Conservation (phyloP, 1,284 basidiomycete genomes). For the Pholiota adiposa region DNA sequence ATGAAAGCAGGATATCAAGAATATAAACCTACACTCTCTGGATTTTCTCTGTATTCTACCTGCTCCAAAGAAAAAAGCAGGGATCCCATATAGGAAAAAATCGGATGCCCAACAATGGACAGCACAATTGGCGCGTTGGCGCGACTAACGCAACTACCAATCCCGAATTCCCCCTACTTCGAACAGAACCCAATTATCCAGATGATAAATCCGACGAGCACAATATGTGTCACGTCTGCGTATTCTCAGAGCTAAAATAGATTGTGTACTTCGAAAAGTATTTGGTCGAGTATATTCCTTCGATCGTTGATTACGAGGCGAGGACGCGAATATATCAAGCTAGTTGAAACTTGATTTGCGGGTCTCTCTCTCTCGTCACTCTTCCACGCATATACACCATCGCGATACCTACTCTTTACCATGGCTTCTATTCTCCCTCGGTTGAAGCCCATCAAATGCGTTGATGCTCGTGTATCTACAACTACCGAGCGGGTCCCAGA, state of each 20-base stretch:
- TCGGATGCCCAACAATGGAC: too few species aligned
- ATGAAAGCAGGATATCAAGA: too few species aligned
- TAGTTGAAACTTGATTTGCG: not conserved
- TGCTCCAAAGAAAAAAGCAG: too few species aligned
- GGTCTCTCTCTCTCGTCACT: not conserved
- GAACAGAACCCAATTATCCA: not conserved
- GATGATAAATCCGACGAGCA: not conserved
- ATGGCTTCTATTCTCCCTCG: not conserved
- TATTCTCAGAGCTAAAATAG: not conserved
- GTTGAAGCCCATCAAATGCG: not conserved
- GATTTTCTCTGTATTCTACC: too few species aligned
- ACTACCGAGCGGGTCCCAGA: not conserved
- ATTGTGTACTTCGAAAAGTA: not conserved
- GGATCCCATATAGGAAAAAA: too few species aligned
- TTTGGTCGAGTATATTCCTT: not conserved
- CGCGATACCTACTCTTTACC: not conserved
- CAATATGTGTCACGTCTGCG: not conserved
- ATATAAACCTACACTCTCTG: too few species aligned
- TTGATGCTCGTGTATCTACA: not conserved
- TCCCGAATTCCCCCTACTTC: not conserved
- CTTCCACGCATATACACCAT: not conserved
- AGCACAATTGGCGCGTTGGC: too few species aligned
- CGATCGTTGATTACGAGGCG: conserved; percentile 1
- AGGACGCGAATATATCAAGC: not conserved
- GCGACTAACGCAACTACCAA: too few species aligned